Conservation (phyloP, 306 rosid genomes). For the Cicer yamashitae region DNA sequence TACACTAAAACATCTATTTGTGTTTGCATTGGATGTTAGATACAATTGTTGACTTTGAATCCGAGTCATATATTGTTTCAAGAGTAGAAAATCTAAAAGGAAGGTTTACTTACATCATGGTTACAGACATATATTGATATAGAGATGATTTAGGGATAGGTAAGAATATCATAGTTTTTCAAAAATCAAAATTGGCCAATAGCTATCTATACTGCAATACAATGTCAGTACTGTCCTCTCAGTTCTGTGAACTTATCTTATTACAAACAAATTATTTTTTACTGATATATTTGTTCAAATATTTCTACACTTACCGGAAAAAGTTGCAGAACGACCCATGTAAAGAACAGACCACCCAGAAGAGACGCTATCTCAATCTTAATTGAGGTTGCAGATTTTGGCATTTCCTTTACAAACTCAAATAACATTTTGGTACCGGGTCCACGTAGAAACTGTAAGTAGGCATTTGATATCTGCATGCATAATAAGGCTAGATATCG, state of each 20-base stretch:
- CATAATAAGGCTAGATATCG: conserved; percentile 38
- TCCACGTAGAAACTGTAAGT: conserved; percentile 73
- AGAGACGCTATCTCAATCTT: conserved; percentile 70
- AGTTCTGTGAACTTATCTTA: conserved; percentile 6
- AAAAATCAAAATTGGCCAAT: conserved; percentile 31
- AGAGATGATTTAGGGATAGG: conserved; percentile 5
- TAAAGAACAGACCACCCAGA: conserved; percentile 72
- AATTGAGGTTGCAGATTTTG: conserved; percentile 55
- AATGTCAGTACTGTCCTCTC: not conserved
- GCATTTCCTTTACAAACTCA: conserved; percentile 91
- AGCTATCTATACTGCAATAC: conserved; percentile 4
- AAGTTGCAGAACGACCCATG: conserved; percentile 87
- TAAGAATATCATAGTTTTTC: conserved; percentile 16
- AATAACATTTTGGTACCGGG: conserved; percentile 63
- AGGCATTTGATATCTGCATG: conserved; percentile 81
- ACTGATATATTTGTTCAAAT: conserved; percentile 23
- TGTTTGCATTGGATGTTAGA: conserved; percentile 30
- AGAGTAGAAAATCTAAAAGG: conserved; percentile 20
- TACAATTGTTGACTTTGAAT: conserved; percentile 38
- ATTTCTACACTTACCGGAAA: conserved; percentile 73
- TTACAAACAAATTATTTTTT: conserved; percentile 12
- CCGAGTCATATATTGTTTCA: conserved; percentile 1
- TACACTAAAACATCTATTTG: conserved; percentile 27
- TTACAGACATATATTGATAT: not conserved
- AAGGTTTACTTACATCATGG: conserved; percentile 5